Evolutionary conservation across 2,329 filamentous ascomycete species (phyloP).

Genomic region (Xylaria sp.): DNA sequence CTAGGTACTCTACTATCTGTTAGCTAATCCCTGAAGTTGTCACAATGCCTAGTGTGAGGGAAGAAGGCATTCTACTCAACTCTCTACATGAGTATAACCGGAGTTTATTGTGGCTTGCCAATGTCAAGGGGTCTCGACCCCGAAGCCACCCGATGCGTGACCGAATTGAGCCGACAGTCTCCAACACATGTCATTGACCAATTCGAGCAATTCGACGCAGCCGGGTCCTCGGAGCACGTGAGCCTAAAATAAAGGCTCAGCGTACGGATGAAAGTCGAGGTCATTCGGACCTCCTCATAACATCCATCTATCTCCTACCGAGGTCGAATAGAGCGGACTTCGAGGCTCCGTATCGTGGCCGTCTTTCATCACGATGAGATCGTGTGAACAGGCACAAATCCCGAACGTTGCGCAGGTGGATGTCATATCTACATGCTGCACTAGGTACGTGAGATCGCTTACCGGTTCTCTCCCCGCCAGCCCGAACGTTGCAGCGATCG

Average conservation of each 20-base stretch:
- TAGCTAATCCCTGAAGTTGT: not conserved
- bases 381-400: not conserved
- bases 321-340: constrained; percentile 18
- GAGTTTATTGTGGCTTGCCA: constrained; percentile 21
- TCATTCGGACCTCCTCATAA: constrained; percentile 12
- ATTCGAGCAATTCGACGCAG: constrained; percentile 18
- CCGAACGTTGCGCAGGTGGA: not conserved
- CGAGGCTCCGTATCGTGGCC: constrained; percentile 20
- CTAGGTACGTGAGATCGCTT: constrained; percentile 20
- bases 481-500: constrained; percentile 20
- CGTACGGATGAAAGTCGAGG: not conserved
- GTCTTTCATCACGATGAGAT: constrained; percentile 8
- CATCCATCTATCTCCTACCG: not conserved
- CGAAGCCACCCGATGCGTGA: constrained; percentile 6
- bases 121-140: constrained; percentile 19
- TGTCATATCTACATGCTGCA: not conserved
- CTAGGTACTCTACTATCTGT: not conserved
- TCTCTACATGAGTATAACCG: not conserved
- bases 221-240: not conserved
- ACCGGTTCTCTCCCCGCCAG: constrained; percentile 3
- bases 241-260: constrained; percentile 4
- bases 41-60: not conserved
- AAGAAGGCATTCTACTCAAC: constrained; percentile 5
- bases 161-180: constrained; percentile 4
- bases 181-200: constrained; percentile 20